These are phyloP conservation scores for Cercis canadensis DNA, from an alignment of 306 rosid species.

Conservation along the genomic window DNA sequence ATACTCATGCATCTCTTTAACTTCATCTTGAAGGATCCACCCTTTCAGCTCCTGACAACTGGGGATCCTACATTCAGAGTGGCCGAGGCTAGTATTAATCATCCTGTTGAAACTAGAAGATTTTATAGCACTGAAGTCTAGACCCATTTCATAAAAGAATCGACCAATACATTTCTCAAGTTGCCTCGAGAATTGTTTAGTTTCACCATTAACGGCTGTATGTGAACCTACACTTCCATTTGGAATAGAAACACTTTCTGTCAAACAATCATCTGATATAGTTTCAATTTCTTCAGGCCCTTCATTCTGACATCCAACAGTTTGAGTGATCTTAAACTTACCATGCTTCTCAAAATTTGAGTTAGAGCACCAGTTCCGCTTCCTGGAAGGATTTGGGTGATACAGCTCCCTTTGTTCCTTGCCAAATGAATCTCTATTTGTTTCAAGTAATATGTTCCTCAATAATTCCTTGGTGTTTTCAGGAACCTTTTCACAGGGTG, in stretches of 20 bases:
- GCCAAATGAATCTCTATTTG: too few species aligned
- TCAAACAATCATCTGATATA: not conserved
- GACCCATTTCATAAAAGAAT: slow-evolving; percentile 42
- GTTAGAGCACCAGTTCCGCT: too few species aligned
- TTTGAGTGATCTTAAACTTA: not conserved
- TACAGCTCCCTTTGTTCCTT: too few species aligned
- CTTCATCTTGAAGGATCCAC: slow-evolving; percentile 34
- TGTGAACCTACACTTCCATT: slow-evolving; percentile 1
- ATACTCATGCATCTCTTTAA: slow-evolving; percentile 37
- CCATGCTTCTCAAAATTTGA: too few species aligned
- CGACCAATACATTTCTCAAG: slow-evolving; percentile 39
- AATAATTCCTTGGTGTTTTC: too few species aligned
- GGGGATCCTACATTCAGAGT: slow-evolving; percentile 23
- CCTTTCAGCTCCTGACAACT: slow-evolving; percentile 37
- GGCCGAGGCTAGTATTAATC: slow-evolving; percentile 22
- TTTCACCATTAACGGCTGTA: slow-evolving; percentile 8
- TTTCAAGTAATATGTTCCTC: too few species aligned
- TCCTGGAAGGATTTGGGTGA: too few species aligned
- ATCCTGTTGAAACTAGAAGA: slow-evolving; percentile 31
- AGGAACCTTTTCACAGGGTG: too few species aligned
- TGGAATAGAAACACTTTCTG: slow-evolving; percentile 1
- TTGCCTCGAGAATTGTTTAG: not conserved
- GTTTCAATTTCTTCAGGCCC: slow-evolving; percentile 5
- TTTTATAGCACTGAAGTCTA: slow-evolving; percentile 26
- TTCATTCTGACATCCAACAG: not conserved